phyloP scores from a whole-genome alignment of 345 rosid species.

The Eucalyptus albens region DNA sequence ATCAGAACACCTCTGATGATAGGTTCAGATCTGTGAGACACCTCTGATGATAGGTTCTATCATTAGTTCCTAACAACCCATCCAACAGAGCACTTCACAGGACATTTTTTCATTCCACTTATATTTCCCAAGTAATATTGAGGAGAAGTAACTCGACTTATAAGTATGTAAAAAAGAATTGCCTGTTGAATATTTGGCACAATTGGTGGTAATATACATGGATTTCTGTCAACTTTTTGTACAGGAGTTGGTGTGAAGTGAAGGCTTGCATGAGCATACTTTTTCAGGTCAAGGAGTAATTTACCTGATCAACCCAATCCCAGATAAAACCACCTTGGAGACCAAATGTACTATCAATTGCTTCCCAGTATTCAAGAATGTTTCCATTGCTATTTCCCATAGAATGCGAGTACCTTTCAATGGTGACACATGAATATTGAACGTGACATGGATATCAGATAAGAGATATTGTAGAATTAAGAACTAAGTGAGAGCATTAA shows the following conservation, averaged over 20 bases:
- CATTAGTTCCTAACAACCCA: not conserved
- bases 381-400: slow-evolving; percentile 98
- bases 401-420: slow-evolving; percentile 89
- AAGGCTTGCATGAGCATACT: not conserved
- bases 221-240: not conserved
- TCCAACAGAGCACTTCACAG: not conserved
- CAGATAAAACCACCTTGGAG: slow-evolving; percentile 99
- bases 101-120: not conserved
- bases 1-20: not conserved
- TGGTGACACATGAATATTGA: not conserved
- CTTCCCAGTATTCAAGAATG: slow-evolving; percentile 85
- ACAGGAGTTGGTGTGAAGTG: not conserved
- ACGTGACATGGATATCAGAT: not conserved
- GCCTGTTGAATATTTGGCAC: not conserved
- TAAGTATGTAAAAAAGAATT: not conserved
- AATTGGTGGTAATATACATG: not conserved
- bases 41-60: not conserved
- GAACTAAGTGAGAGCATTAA: not conserved
- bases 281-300: not conserved
- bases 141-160: not conserved
- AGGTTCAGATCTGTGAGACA: not conserved
- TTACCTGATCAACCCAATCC: slow-evolving; percentile 99
- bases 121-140: not conserved
- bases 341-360: slow-evolving; percentile 86
- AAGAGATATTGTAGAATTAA: not conserved